A percentile compares a stretch with the other conserved stretches of the same genome.
These are phyloP conservation scores for Saururus chinensis DNA, from an alignment of 164 flowering plant species.

Conservation along the genomic window DNA sequence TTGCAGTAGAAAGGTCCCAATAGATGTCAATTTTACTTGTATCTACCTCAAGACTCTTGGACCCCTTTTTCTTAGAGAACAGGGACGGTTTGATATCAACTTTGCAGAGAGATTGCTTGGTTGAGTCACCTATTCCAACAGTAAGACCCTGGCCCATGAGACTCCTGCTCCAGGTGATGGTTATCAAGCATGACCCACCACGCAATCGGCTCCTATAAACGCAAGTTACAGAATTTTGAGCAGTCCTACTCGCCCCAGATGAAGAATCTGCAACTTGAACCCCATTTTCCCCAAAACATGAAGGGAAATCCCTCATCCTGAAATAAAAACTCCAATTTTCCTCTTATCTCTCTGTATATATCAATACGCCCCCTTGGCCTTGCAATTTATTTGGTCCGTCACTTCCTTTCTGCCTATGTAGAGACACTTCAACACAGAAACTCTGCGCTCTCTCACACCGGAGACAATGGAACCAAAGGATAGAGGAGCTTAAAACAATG, in stretches of 20 bases:
- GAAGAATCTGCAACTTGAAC: constrained; percentile 41
- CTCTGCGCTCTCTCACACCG: neutral
- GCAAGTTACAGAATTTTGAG: constrained; percentile 36
- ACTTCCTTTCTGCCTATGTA: no score
- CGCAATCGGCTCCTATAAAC: constrained; percentile 20
- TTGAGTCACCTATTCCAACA: constrained; percentile 22
- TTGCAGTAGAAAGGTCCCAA: constrained; percentile 38
- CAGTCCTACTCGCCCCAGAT: constrained; percentile 13
- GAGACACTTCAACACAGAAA: neutral
- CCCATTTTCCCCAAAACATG: constrained; percentile 42
- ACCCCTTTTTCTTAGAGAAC: constrained; percentile 37
- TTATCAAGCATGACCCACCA: constrained; percentile 24
- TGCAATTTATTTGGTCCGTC: no score
- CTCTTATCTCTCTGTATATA: no score
- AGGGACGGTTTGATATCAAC: constrained; percentile 34
- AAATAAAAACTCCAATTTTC: no score
- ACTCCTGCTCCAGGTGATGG: constrained; percentile 32
- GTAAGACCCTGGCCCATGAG: constrained; percentile 33
- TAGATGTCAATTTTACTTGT: constrained; percentile 19
- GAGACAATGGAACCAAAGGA: neutral
- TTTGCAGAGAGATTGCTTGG: constrained; percentile 26
- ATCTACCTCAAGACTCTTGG: constrained; percentile 15
- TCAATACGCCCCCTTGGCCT: no score
- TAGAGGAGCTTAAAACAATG: constrained; percentile 1
- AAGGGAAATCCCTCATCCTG: constrained; percentile 38